These are phyloP conservation scores for Fusarium vanettenii DNA, from an alignment of 2,329 filamentous ascomycete genomes.

Conservation along the genomic window DNA sequence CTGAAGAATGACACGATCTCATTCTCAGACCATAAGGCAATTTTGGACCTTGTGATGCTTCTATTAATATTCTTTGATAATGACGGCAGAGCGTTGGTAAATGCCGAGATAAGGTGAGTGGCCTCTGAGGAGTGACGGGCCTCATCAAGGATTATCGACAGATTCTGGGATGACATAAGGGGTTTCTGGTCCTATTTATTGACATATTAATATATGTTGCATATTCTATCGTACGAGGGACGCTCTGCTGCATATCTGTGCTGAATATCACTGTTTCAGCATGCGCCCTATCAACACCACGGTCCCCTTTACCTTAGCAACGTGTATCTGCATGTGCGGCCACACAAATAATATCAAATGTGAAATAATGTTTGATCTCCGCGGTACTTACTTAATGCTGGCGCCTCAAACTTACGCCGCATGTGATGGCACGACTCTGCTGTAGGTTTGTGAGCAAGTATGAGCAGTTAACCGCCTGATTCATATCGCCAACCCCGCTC, in stretches of 20 bases:
- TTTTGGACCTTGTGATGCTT: neutral
- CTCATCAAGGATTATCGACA: neutral
- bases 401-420: neutral
- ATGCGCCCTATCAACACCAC: neutral
- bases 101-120: neutral
- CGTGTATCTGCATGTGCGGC: neutral
- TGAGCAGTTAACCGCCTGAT: neutral
- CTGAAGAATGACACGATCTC: neutral
- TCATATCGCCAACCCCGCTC: neutral
- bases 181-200: neutral
- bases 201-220: neutral
- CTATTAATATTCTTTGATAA: neutral
- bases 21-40: neutral
- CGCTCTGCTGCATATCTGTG: neutral
- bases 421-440: neutral
- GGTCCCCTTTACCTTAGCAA: neutral
- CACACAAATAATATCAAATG: neutral
- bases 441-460: neutral
- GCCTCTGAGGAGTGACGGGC: neutral
- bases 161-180: neutral
- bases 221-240: neutral
- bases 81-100: neutral
- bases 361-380: neutral
- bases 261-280: neutral
- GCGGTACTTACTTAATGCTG: neutral